Conservation (phyloP, 148 eudicot species). For the Nepenthes mirabilis region DNA sequence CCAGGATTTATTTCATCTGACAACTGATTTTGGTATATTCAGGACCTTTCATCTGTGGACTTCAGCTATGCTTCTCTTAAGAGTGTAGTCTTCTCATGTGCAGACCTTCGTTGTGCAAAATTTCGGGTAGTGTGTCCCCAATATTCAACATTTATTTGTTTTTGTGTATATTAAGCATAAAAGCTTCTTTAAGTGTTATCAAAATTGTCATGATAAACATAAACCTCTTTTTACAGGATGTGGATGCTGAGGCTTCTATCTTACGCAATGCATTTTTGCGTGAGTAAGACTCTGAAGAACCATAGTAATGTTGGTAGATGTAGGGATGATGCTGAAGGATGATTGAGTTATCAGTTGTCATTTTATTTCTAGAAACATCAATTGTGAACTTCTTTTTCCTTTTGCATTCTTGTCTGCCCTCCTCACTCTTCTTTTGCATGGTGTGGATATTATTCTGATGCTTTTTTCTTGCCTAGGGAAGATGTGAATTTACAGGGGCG, state of each 20-base stretch:
- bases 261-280: slow-evolving; percentile 89
- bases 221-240: slow-evolving; percentile 46
- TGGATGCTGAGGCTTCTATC: slow-evolving; percentile 73
- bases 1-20: not conserved
- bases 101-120: slow-evolving; percentile 92
- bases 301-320: no score
- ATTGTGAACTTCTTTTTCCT: not conserved
- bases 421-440: not conserved
- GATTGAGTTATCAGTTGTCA: slow-evolving; percentile 4
- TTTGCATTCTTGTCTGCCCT: slow-evolving; percentile 6
- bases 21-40: slow-evolving; percentile 6
- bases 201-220: not conserved
- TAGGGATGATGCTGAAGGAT: not conserved
- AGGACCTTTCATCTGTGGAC: slow-evolving; percentile 90
- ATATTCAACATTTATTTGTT: not conserved
- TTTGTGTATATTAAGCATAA: not conserved
- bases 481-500: slow-evolving; percentile 96
- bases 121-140: slow-evolving; percentile 37
- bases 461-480: slow-evolving; percentile 38
- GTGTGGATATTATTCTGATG: slow-evolving; percentile 16
- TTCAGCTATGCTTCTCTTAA: slow-evolving; percentile 85
- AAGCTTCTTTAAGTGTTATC: not conserved
- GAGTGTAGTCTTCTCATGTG: slow-evolving; percentile 90
- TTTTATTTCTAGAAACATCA: not conserved
- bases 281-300: slow-evolving; percentile 44